Conservation (phyloP, 78 protist genomes). For the Planoprotostelium fungivorum region DNA sequence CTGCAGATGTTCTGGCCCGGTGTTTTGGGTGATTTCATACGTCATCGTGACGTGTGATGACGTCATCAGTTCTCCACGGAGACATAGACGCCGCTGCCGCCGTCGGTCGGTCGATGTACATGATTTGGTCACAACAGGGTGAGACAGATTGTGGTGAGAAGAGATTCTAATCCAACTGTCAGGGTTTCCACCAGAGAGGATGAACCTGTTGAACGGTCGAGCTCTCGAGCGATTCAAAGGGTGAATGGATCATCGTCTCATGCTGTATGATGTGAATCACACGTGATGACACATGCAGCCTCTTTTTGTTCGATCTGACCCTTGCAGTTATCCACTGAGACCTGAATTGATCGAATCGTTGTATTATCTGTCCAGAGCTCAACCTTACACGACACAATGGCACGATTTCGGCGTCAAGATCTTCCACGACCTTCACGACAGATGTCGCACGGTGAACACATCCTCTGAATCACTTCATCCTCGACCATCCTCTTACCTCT, state of each 20-base stretch:
- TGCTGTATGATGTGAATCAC: too few species aligned
- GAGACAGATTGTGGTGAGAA: background rate
- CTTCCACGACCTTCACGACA: constrained; percentile 9
- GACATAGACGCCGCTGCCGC: background rate
- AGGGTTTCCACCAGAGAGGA: constrained; percentile 19
- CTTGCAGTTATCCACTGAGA: constrained; percentile 73
- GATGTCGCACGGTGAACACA: constrained; percentile 1
- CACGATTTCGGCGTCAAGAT: constrained; percentile 36
- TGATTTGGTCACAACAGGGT: constrained; percentile 16
- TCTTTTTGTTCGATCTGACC: constrained; percentile 20
- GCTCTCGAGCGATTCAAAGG: constrained; percentile 66
- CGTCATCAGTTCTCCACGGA: constrained; percentile 5
- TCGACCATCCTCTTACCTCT: background rate
- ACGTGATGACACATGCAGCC: too few species aligned
- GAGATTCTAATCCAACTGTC: background rate
- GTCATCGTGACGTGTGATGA: constrained; percentile 10
- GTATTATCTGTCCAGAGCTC: constrained; percentile 56
- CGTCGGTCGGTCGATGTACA: constrained; percentile 39
- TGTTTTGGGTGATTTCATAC: constrained; percentile 5
- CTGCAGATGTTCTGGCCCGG: constrained; percentile 9
- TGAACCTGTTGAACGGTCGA: constrained; percentile 9
- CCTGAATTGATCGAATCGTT: constrained; percentile 86
- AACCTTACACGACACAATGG: constrained; percentile 20
- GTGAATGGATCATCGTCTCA: constrained; percentile 19
- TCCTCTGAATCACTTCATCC: background rate